Base-by-base conservation (phyloP, 371 early-diverging fungal genomes). In the Mortierella sp. region DNA sequence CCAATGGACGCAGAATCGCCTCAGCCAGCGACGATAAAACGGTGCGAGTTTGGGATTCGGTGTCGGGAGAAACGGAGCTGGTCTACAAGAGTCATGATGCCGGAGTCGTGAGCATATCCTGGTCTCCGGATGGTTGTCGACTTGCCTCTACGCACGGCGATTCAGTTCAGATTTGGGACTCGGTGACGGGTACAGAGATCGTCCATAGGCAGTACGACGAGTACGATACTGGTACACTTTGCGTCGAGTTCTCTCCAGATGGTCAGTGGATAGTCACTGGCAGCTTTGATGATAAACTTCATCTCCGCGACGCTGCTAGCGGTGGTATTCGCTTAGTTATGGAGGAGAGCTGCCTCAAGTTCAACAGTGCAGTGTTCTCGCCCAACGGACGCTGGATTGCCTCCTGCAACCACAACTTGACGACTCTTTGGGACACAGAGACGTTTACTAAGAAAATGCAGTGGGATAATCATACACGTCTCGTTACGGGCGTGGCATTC, bases 231-330 rank as follows among this genome's bases (percentile, higher is more conserved):
- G n/a, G 43, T 26, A 11, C 26, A 0, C 2, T 2, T 2, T 9
- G 8, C 26, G n/a, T 55, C 1, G 55, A 3, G n/a, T 55, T 55
- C 11, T 55, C 55, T 24, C 9, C 55, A 6, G 44, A 26, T 28
- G 53, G 70, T 21, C 53, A 28, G n/a, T 70, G 54, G 69, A 69
- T 75, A 13, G 69, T 51, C 11, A 55, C 78, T 4, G 72, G 69
- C 3, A 69, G 78, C 31, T 1, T 0, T 8, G 78, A 78, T 8
- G 43, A 3, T 69, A 26, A 46, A 3, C 69, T 69, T 0, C 54
- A 72, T 34, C 73, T 64, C 5, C n/a, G 43, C 43, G 43, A 43
- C 43, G 43, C 43, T 43, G 8, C 43, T 8, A 43, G 8, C 43
- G 8, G 8, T 8, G 43, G 5, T 5, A 43, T 43, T 78, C 6